Evolutionary conservation across 73 alveolate species (phyloP).

Genomic region (Strombidium stylifer): DNA sequence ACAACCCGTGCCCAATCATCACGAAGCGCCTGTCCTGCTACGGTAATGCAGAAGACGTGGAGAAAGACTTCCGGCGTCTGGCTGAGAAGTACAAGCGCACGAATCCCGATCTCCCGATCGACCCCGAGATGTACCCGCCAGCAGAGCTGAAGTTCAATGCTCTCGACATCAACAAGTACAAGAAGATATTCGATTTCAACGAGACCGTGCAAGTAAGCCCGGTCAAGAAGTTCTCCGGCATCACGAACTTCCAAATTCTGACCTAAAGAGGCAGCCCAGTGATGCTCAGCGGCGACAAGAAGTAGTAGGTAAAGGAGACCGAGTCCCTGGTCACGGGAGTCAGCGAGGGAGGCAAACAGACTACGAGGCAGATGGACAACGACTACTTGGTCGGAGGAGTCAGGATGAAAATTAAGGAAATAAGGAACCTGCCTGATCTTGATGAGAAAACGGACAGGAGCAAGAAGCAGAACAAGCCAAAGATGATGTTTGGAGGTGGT

Average conservation of each 20-base stretch:
- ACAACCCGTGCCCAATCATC: slow-evolving; percentile 50
- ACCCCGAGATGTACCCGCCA: background rate
- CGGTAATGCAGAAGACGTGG: slow-evolving; percentile 52
- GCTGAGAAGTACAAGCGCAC: background rate
- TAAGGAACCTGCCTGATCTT: background rate
- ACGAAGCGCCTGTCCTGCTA: slow-evolving; percentile 35
- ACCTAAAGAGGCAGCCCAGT: background rate
- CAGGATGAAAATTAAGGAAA: background rate
- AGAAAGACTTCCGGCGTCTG: slow-evolving; percentile 7
- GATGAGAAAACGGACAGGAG: background rate
- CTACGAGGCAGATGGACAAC: background rate
- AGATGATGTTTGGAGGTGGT: background rate
- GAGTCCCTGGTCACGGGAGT: no score
- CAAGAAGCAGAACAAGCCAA: background rate
- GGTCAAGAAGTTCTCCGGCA: slow-evolving; percentile 17
- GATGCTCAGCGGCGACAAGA: background rate
- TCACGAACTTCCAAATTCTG: slow-evolving; percentile 3
- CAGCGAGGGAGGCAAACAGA: background rate
- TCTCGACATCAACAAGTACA: background rate
- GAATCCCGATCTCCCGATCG: background rate
- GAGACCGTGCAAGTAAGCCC: background rate
- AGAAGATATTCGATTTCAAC: background rate
- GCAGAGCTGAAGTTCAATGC: slow-evolving; percentile 9
- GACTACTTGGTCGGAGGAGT: background rate
- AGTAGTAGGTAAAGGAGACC: no score